phyloP scores from a whole-genome alignment of 2,329 filamentous ascomycete species.

The Fusarium tupiense region DNA sequence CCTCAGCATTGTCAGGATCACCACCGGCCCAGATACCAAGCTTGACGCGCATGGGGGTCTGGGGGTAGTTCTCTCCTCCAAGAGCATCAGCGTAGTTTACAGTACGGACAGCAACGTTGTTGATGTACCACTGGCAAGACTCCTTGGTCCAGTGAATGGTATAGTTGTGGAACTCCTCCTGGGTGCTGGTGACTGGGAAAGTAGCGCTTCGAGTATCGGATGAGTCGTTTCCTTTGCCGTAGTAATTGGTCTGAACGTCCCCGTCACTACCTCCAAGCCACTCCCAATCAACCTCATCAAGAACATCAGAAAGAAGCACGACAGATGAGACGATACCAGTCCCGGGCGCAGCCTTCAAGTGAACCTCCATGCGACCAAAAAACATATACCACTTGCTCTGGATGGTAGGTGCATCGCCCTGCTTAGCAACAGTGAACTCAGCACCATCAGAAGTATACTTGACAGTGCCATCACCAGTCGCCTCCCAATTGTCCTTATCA shows the following conservation, averaged over 20 bases:
- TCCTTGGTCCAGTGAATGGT: conserved; percentile 73
- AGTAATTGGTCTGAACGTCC: conserved; percentile 82
- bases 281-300: conserved; percentile 79
- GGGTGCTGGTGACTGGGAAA: conserved; percentile 35
- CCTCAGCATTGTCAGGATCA: conserved; percentile 56
- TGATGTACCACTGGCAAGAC: conserved; percentile 68
- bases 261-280: conserved; percentile 73
- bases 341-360: conserved; percentile 76
- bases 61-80: conserved; percentile 65
- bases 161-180: conserved; percentile 67
- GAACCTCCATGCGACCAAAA: conserved; percentile 79
- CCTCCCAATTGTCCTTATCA: conserved; percentile 35
- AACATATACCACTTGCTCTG: conserved; percentile 81
- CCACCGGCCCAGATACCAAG: conserved; percentile 65
- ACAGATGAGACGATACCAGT: conserved; percentile 80
- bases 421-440: conserved; percentile 64
- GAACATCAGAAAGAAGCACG: conserved; percentile 77
- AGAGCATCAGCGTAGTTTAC: conserved; percentile 56
- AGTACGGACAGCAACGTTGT: conserved; percentile 51
- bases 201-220: conserved; percentile 49
- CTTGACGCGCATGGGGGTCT: conserved; percentile 75
- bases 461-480: conserved; percentile 28
- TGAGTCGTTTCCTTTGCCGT: conserved; percentile 70
- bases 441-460: conserved; percentile 32
- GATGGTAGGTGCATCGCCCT: conserved; percentile 69